Evolutionary conservation across 2,329 filamentous ascomycete species (phyloP), one percentile per base, ranked within the genome.

Genomic region (Diplocarpon rosae): DNA sequence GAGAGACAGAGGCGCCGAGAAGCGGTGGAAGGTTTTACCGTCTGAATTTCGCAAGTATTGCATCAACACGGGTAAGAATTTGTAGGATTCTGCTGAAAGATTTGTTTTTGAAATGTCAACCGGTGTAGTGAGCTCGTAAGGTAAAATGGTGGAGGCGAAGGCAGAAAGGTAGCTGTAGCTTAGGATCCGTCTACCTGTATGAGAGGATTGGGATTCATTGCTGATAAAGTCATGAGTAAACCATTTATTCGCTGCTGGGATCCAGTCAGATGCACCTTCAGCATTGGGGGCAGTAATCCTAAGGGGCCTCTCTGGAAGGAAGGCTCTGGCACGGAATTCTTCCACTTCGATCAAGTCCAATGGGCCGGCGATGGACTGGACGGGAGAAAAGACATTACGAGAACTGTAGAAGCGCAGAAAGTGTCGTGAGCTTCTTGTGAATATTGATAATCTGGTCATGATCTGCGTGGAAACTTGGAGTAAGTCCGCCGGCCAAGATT

Each of bases 211-310:
- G 37, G 34, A 16, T 14, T 30, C 17, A 33, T 24, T 7, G 13
- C 7, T 10, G n/a, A 30, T 16, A 5, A 13, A 1, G 3, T 38
- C 13, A 9, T 47, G 45, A 20, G 47, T 46, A 54, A 85, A 85
- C 82, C 82, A 85, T 51, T 72, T 75, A 3, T 56, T 56, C 15
- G 69, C 62, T 1, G 78, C 78, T 0, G 77, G 75, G 1, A 81
- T 57, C 2, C 36, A 36, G 38, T 52, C 50, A 2, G 59, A 56
- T 6, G 59, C 57, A 28, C 62, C 34, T n/a, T 29, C 30, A 13
- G 14, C 13, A 14, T 24, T 30, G 3, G 20, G 11, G 14, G 34
- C 28, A n/a, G 67, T 68, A 5, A 78, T 63, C 14, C 80, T 60
- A 9, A 69, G 61, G 1, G 81, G 80, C 14, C 59, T 63, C 37